Percentiles rank a stretch among this genome's conserved stretches.
Conservation (phyloP, 306 rosid species). For the Astragalus glycyphyllos region DNA sequence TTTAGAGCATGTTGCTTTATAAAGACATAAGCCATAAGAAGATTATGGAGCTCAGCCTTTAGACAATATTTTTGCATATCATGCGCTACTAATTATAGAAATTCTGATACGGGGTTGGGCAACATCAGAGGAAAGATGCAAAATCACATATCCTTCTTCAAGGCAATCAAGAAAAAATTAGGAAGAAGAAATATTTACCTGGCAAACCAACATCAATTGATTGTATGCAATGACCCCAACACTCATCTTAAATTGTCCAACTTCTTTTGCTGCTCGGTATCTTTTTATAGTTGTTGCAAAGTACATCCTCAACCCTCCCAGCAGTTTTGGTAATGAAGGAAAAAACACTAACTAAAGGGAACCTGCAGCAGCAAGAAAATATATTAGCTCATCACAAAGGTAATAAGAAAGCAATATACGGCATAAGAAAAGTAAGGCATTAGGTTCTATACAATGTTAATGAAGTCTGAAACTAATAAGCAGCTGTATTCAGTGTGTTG, state of each 20-base stretch:
- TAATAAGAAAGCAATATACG: conserved; percentile 20
- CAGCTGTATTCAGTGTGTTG: conserved; percentile 5
- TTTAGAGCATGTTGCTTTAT: conserved; percentile 17
- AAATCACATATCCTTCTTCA: neutral
- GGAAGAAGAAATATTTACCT: conserved; percentile 55
- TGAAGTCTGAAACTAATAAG: conserved; percentile 5
- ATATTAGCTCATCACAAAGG: conserved; percentile 14
- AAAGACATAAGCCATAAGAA: conserved; percentile 4
- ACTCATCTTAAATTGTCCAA: conserved; percentile 83
- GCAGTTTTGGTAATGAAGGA: conserved; percentile 45
- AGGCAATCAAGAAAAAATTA: conserved; percentile 2
- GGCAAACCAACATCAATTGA: conserved; percentile 93
- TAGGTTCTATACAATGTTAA: neutral
- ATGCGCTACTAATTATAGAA: conserved; percentile 1
- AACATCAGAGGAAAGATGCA: conserved; percentile 3
- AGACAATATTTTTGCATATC: conserved; percentile 1
- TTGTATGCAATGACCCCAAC: conserved; percentile 83
- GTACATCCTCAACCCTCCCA: conserved; percentile 74
- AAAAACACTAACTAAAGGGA: conserved; percentile 38
- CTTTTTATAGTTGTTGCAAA: conserved; percentile 67
- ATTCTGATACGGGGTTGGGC: neutral
- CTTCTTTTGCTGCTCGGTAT: conserved; percentile 67
- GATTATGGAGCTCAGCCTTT: conserved; percentile 3
- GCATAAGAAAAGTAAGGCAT: no score
- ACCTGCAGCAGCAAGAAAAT: conserved; percentile 50